phyloP scores from a whole-genome alignment of 2,329 filamentous ascomycete species.

The Fusarium oligoseptatum region DNA sequence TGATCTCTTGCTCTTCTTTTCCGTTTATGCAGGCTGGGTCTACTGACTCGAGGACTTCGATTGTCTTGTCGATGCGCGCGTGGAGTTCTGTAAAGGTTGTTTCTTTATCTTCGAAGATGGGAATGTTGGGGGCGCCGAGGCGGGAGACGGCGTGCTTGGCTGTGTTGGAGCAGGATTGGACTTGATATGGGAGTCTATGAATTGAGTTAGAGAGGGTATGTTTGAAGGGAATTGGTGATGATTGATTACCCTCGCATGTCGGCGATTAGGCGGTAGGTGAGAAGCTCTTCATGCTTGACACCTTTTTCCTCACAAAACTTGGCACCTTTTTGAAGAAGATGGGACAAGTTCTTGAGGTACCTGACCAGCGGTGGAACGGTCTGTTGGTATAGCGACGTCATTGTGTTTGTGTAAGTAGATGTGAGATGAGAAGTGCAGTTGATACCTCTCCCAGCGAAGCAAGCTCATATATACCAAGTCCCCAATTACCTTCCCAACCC shows the following conservation, averaged over 20 bases:
- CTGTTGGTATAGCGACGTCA: slow-evolving; percentile 44
- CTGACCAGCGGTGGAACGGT: slow-evolving; percentile 47
- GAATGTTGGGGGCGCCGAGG: slow-evolving; percentile 31
- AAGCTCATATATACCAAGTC: neutral
- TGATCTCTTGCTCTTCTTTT: slow-evolving; percentile 41
- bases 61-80: slow-evolving; percentile 43
- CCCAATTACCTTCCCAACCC: neutral
- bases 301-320: slow-evolving; percentile 36
- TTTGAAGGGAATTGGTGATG: neutral
- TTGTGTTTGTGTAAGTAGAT: neutral
- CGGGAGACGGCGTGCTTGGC: slow-evolving; percentile 40
- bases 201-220: neutral
- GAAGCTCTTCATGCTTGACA: slow-evolving; percentile 37
- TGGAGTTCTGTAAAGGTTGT: slow-evolving; percentile 49
- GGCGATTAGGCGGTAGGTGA: slow-evolving; percentile 34
- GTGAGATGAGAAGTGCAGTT: neutral
- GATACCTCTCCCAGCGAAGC: neutral
- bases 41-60: slow-evolving; percentile 49
- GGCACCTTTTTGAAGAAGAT: slow-evolving; percentile 40
- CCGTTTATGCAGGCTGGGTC: slow-evolving; percentile 40
- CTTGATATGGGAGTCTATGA: slow-evolving; percentile 39
- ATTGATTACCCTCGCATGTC: slow-evolving; percentile 40
- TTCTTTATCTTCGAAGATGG: slow-evolving; percentile 43
- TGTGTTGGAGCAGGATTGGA: slow-evolving; percentile 45
- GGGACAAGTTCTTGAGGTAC: slow-evolving; percentile 44